Conservation (phyloP, 2,329 filamentous ascomycete species). For the Diaporthe ampelina region DNA sequence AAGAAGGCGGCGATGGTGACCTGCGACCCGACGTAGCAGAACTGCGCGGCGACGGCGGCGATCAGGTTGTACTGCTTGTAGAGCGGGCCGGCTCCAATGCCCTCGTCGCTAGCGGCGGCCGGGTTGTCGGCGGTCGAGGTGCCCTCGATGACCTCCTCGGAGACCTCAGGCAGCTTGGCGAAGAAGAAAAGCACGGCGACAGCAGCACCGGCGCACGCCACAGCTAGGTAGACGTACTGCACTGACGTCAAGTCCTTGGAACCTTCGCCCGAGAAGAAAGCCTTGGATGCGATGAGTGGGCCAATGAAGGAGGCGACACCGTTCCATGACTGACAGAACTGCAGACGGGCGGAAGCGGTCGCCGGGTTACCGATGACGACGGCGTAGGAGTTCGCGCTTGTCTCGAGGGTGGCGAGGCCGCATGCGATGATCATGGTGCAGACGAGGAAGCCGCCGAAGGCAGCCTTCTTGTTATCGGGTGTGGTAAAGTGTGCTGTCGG, state of each 20-base stretch:
- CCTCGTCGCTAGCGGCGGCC: slow-evolving; percentile 60
- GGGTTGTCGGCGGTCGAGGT: slow-evolving; percentile 74
- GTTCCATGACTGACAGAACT: slow-evolving; percentile 71
- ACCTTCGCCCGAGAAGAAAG: slow-evolving; percentile 71
- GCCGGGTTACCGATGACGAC: slow-evolving; percentile 36
- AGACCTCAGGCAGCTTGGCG: slow-evolving; percentile 62
- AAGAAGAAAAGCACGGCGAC: slow-evolving; percentile 72
- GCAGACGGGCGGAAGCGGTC: slow-evolving; percentile 57
- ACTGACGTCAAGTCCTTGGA: slow-evolving; percentile 68
- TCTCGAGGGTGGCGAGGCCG: slow-evolving; percentile 66
- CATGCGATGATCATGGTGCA: slow-evolving; percentile 63
- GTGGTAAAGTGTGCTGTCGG: slow-evolving; percentile 55
- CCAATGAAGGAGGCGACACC: slow-evolving; percentile 70
- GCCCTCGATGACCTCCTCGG: slow-evolving; percentile 32
- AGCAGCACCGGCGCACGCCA: slow-evolving; percentile 70
- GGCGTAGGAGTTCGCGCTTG: slow-evolving; percentile 65
- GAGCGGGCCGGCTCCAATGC: slow-evolving; percentile 63
- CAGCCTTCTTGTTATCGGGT: slow-evolving; percentile 60
- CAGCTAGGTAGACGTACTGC: slow-evolving; percentile 75
- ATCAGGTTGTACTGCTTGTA: slow-evolving; percentile 72
- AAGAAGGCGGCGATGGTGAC: slow-evolving; percentile 68
- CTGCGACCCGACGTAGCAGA: slow-evolving; percentile 74
- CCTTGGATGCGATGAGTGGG: slow-evolving; percentile 70
- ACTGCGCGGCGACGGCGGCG: slow-evolving; percentile 71
- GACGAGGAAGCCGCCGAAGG: slow-evolving; percentile 72